Evolutionary conservation across 2,329 filamentous ascomycete genomes (phyloP).

Genomic region (Penicillium hesseltinei): DNA sequence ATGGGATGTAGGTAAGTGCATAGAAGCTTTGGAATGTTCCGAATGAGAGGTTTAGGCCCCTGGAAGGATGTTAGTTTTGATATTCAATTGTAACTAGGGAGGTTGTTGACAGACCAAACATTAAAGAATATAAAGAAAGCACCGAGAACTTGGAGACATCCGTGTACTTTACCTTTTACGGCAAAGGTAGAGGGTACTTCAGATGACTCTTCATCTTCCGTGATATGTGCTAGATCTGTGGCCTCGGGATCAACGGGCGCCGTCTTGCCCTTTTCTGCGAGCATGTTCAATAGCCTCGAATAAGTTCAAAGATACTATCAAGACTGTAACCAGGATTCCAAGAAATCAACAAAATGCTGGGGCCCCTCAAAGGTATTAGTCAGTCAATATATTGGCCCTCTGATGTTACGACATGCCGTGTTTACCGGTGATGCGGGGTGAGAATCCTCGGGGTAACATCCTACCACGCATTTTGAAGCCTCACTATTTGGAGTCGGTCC

Average conservation of each 20-base stretch:
- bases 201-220: not conserved
- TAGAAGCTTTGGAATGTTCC: slow-evolving; percentile 50
- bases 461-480: not conserved
- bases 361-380: slow-evolving; percentile 2
- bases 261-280: not conserved
- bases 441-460: not conserved
- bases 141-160: slow-evolving; percentile 27
- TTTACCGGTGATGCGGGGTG: slow-evolving; percentile 2
- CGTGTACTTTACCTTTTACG: not conserved
- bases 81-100: not conserved
- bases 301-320: not conserved
- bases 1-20: slow-evolving; percentile 12
- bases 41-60: slow-evolving; percentile 32
- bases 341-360: not conserved
- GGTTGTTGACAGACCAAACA: slow-evolving; percentile 12
- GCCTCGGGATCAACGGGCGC: not conserved
- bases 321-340: not conserved
- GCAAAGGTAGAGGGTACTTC: not conserved
- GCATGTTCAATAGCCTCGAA: not conserved
- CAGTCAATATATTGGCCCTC: not conserved
- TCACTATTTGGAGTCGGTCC: not conserved
- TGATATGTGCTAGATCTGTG: slow-evolving; percentile 1
- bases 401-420: not conserved
- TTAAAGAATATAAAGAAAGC: slow-evolving; percentile 29
- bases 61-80: not conserved